phyloP scores from a whole-genome alignment of 176 grass and related monocot species.

The Zoysia japonica region DNA sequence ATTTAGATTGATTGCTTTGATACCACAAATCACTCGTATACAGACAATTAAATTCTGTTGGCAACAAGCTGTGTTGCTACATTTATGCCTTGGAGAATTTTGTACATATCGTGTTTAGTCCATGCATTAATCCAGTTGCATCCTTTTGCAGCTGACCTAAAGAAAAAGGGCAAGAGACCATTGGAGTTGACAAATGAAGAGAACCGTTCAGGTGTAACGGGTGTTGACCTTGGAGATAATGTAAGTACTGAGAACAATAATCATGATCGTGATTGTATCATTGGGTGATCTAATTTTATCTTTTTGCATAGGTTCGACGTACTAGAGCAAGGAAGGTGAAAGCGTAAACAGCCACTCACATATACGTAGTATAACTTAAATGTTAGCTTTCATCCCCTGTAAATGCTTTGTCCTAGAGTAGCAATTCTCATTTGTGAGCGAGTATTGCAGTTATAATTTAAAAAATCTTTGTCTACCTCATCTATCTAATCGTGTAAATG shows the following conservation, averaged over 20 bases:
- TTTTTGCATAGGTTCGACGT: constrained; percentile 37
- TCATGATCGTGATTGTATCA: background rate
- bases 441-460: background rate
- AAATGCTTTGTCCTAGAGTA: constrained; percentile 6
- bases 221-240: constrained; percentile 10
- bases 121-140: constrained; percentile 1
- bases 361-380: background rate
- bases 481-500: constrained; percentile 19
- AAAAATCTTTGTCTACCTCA: constrained; percentile 10
- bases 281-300: constrained; percentile 2
- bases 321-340: constrained; percentile 52
- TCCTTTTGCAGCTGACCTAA: constrained; percentile 21
- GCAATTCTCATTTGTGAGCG: constrained; percentile 14
- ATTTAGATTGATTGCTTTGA: background rate
- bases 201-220: constrained; percentile 43
- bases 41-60: background rate
- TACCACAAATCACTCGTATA: background rate
- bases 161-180: constrained; percentile 54
- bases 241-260: constrained; percentile 39
- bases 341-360: constrained; percentile 9
- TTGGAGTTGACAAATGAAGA: constrained; percentile 35
- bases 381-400: background rate
- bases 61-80: background rate
- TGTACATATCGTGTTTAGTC: background rate
- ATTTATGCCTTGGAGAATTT: background rate